These are phyloP conservation scores for Glycyrrhiza uralensis DNA, from an alignment of 306 rosid species.

Conservation along the genomic window DNA sequence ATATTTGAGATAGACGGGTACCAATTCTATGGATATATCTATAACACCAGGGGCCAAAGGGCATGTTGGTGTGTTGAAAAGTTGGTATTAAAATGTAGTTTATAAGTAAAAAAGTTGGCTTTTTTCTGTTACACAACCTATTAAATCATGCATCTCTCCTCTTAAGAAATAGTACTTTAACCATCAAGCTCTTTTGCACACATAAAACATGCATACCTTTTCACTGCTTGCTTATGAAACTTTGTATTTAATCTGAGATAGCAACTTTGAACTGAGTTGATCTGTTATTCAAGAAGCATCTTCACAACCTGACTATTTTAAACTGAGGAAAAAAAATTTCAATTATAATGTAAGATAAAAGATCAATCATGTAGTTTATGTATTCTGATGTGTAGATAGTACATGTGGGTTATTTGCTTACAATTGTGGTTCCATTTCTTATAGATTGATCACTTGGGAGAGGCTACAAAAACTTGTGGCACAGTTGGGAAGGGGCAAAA, in stretches of 20 bases:
- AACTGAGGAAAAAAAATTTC: not conserved
- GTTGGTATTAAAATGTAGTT: not conserved
- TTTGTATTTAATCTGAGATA: not conserved
- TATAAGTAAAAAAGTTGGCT: not conserved
- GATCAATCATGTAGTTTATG: not conserved
- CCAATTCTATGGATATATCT: not conserved
- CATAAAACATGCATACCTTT: not conserved
- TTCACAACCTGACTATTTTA: not conserved
- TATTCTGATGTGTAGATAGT: not conserved
- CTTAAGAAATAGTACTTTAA: not conserved
- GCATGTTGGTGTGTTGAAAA: not conserved
- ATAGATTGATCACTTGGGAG: constrained; percentile 45
- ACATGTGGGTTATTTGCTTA: constrained; percentile 6
- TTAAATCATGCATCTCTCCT: not conserved
- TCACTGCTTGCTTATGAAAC: not conserved
- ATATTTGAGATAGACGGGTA: constrained; percentile 13
- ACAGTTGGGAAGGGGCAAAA: constrained; percentile 34
- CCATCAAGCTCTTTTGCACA: not conserved
- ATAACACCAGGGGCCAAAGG: not conserved
- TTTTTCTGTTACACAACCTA: not conserved
- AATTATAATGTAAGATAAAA: not conserved
- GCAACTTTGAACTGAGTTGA: not conserved
- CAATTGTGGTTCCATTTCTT: constrained; percentile 30
- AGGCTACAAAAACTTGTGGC: constrained; percentile 29
- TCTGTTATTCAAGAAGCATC: not conserved